phyloP scores from a whole-genome alignment of 345 rosid species.

The Aquilaria sinensis region DNA sequence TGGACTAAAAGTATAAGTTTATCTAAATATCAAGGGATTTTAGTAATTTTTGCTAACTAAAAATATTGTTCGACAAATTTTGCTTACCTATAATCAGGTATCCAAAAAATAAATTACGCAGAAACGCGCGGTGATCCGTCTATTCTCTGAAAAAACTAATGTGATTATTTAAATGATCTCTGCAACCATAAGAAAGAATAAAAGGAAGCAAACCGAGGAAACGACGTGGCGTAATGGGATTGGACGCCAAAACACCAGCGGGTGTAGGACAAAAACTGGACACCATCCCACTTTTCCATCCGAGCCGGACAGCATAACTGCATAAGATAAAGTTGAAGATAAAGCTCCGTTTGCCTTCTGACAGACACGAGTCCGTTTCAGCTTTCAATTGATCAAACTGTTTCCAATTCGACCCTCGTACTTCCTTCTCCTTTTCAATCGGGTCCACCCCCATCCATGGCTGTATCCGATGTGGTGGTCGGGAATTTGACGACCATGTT shows the following conservation, averaged over 20 bases:
- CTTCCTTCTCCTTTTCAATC: neutral
- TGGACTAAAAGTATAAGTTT: too few species aligned
- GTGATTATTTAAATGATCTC: too few species aligned
- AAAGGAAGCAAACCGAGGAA: too few species aligned
- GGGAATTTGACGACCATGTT: constrained; percentile 83
- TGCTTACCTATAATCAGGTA: too few species aligned
- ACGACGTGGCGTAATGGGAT: constrained; percentile 11
- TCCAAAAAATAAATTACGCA: too few species aligned
- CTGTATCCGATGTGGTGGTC: constrained; percentile 75
- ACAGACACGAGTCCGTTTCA: neutral
- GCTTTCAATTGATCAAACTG: neutral
- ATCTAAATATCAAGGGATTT: too few species aligned
- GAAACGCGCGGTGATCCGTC: too few species aligned
- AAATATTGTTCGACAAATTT: too few species aligned
- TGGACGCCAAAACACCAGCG: constrained; percentile 13
- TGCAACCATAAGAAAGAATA: too few species aligned
- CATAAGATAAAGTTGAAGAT: constrained; percentile 16
- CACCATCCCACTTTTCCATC: constrained; percentile 3
- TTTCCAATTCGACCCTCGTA: constrained; percentile 3
- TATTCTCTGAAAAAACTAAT: too few species aligned
- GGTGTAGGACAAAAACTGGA: constrained; percentile 2
- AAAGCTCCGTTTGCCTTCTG: neutral
- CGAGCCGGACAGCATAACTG: neutral
- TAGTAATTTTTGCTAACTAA: too few species aligned
- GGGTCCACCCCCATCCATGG: constrained; percentile 30